Percentiles rank a stretch among this genome's conserved stretches.
Conservation (phyloP, 495 filamentous ascomycete genomes). For the Pyronema domesticum region DNA sequence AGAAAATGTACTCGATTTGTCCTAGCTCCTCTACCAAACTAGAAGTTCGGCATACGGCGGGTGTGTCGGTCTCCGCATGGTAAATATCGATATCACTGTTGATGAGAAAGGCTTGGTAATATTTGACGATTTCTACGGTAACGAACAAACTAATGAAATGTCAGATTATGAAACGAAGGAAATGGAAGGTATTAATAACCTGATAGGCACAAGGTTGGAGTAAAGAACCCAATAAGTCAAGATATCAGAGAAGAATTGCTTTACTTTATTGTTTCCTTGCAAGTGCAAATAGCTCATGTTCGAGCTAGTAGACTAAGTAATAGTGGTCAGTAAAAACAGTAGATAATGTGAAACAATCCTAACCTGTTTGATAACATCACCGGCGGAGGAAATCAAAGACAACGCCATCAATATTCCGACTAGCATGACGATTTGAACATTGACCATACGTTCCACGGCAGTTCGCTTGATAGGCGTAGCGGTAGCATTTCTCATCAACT, state of each 20-base stretch:
- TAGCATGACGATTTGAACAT: conserved; percentile 79
- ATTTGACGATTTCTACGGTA: conserved; percentile 94
- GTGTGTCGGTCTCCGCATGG: conserved; percentile 86
- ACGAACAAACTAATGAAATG: conserved; percentile 50
- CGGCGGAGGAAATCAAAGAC: conserved; percentile 75
- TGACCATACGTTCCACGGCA: conserved; percentile 81
- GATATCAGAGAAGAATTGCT: conserved; percentile 83
- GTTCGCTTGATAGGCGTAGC: conserved; percentile 96
- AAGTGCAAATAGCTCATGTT: conserved; percentile 47
- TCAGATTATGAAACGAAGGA: conserved; percentile 9
- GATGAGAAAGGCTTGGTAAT: conserved; percentile 91
- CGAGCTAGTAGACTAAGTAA: conserved; percentile 21
- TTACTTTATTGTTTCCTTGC: conserved; percentile 39
- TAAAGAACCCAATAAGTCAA: conserved; percentile 99
- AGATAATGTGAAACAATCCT: neutral
- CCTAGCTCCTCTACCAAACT: conserved; percentile 94
- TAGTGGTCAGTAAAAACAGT: conserved; percentile 2
- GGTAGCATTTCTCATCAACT: conserved; percentile 96
- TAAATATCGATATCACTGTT: conserved; percentile 97
- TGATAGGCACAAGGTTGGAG: conserved; percentile 90
- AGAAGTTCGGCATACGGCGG: conserved; percentile 86
- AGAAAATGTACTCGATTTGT: conserved; percentile 97
- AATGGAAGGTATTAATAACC: conserved; percentile 22
- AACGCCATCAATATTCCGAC: conserved; percentile 67
- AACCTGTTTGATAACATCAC: conserved; percentile 52